Evolutionary conservation across 345 rosid species (phyloP).

Genomic region (Angophora floribunda): DNA sequence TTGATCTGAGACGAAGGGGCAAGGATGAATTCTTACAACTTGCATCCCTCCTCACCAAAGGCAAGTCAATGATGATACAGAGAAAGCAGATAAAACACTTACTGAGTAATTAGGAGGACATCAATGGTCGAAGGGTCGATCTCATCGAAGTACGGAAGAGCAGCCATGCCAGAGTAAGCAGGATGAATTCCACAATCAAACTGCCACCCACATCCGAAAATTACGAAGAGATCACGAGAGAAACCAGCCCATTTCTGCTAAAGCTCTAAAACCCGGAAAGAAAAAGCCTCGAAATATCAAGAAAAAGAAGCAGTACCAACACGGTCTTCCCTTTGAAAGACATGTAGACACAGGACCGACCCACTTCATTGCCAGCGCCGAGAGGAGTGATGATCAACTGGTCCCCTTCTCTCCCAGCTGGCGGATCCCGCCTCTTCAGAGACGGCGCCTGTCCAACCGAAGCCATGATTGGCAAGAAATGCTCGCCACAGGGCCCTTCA

Average conservation of each 20-base stretch:
- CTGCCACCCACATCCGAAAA: slow-evolving; percentile 12
- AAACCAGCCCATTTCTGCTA: neutral
- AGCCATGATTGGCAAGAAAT: slow-evolving; percentile 15
- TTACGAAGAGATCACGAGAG: neutral
- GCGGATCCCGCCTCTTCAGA: slow-evolving; percentile 60
- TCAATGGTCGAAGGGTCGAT: slow-evolving; percentile 88
- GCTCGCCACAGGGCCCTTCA: neutral
- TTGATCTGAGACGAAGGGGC: fast-evolving
- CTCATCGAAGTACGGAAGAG: slow-evolving; percentile 18
- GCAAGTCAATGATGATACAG: neutral
- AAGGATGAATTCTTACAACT: neutral
- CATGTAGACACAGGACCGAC: slow-evolving; percentile 89
- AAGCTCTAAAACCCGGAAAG: neutral
- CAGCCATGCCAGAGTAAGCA: slow-evolving; percentile 2
- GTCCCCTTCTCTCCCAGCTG: slow-evolving; percentile 62
- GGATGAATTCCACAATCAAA: slow-evolving; percentile 96
- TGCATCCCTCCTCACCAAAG: neutral
- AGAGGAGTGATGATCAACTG: slow-evolving; percentile 70
- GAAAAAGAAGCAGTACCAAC: slow-evolving; percentile 21
- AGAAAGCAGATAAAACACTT: neutral
- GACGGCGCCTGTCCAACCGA: slow-evolving; percentile 36
- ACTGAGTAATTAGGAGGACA: slow-evolving; percentile 91
- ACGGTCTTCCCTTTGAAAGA: slow-evolving; percentile 71
- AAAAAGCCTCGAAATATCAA: neutral
- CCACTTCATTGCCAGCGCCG: slow-evolving; percentile 96